Evolutionary conservation across 305 asterid genomes (phyloP), one percentile per base, ranked within the genome.

Genomic region (Solanum hybrid): DNA sequence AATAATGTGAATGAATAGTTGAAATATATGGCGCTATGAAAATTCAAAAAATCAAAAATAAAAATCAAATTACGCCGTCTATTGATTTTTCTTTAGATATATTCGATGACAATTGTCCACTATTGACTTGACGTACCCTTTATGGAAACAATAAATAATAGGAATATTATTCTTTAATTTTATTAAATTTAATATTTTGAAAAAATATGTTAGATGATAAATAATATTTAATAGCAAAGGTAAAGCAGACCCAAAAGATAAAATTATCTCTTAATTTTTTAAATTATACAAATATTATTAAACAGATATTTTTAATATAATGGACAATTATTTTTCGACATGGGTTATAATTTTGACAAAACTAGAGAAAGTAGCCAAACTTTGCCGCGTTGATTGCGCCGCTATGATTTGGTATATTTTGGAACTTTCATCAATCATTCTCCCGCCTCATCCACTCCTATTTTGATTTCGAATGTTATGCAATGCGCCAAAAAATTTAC

Each of bases 381-480:
- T 40, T 83, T 11, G 29, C 31, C 87, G 75, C 87, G 87, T 84
- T 84, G 87, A 84, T 84, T 84, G 75, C 87, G 75, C 87, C 87
- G 31, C 87, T 84, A 26, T 31, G n/a, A 84, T 84, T 46, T 24
- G 22, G 20, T 51, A 14, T 5, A 2, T 18, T 84, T 83, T 84
- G 40, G 74, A 29, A 83, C 6, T 83, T 84, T 51, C 74, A 26
- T 28, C 37, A 18, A 39, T 81, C 12, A 39, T 28, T n/a, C 75
- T 46, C 87, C 29, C 74, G 87, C 87, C 73, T 16, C 35, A 11
- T 9, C 39, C 40, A 28, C 3, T 83, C 18, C 13, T 28, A 28
- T 83, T 42, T 82, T 28, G 9, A 82, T 82, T 69, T 83, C 11
- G 39, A 83, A 83, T 28, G 73, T 18, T 42, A 46, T 28, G 22